A percentile compares a stretch with the other conserved stretches of the same genome.
These are phyloP conservation scores for Isatis lusitanica DNA, from an alignment of 441 rosid species.

Conservation along the genomic window DNA sequence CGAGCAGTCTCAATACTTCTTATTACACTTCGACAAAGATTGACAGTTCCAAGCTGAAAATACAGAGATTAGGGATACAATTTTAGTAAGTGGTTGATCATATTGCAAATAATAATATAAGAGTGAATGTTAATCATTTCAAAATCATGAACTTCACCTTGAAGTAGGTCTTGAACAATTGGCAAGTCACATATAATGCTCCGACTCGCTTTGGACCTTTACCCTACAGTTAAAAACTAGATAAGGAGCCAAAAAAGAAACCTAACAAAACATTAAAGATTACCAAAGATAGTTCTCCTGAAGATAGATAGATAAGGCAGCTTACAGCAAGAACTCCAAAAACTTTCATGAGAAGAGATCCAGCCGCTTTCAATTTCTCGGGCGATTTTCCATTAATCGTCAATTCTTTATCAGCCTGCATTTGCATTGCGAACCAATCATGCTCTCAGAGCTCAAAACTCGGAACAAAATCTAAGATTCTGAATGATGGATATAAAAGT, in stretches of 20 bases:
- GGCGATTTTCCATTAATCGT: constrained; percentile 81
- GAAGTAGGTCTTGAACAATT: constrained; percentile 89
- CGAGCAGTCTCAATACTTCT: constrained; percentile 96
- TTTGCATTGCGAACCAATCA: constrained; percentile 9
- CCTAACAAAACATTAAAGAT: background rate
- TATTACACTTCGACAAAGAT: constrained; percentile 95
- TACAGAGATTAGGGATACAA: background rate
- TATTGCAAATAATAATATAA: background rate
- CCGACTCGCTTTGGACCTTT: constrained; percentile 96
- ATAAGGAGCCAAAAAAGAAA: constrained; percentile 10
- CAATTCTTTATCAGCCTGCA: constrained; percentile 84
- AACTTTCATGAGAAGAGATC: constrained; percentile 92
- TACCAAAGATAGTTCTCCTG: background rate
- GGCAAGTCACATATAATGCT: constrained; percentile 93
- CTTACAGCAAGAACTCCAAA: constrained; percentile 96
- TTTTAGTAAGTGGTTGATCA: constrained; percentile 11
- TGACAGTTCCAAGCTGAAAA: constrained; percentile 93
- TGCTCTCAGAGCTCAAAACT: background rate
- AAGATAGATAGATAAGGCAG: constrained; percentile 17
- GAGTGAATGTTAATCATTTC: constrained; percentile 2
- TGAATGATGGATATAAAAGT: background rate
- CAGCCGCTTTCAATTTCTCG: constrained; percentile 90
- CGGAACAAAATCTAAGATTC: background rate
- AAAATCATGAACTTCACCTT: constrained; percentile 50
- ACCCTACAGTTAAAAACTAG: constrained; percentile 52